Percentiles rank a stretch among this genome's conserved stretches.
These are phyloP conservation scores for Rhodotorula sp. DNA, from an alignment of 1,284 basidiomycete genomes.

Conservation along the genomic window DNA sequence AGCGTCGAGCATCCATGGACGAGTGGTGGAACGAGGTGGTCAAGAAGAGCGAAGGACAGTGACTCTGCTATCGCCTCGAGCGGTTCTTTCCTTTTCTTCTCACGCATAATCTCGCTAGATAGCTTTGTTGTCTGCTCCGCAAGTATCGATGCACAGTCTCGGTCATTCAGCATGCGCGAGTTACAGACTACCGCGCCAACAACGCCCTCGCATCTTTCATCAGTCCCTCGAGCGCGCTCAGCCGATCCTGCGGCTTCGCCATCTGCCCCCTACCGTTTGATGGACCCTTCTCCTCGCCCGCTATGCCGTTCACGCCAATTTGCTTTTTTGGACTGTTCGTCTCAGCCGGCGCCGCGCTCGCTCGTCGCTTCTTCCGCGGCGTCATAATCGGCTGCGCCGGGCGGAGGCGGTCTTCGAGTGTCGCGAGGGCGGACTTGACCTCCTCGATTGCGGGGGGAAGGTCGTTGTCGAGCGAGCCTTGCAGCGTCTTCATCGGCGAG, in stretches of 20 bases:
- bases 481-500: not conserved
- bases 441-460: not conserved
- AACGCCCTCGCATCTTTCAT: conserved; percentile 24
- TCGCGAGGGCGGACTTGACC: not conserved
- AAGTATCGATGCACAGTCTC: not conserved
- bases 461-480: not conserved
- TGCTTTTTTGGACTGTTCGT: conserved; percentile 21
- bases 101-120: not conserved
- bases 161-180: too few relatives aligned
- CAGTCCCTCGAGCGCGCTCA: conserved; percentile 21
- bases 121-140: not conserved
- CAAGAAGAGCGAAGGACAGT: conserved; percentile 3
- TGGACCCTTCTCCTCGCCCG: not conserved
- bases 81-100: not conserved
- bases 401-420: not conserved
- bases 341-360: conserved; percentile 6
- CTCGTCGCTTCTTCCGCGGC: conserved; percentile 30
- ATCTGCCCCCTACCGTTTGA: too few relatives aligned
- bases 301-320: not conserved
- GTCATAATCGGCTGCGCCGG: not conserved
- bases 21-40: conserved; percentile 27
- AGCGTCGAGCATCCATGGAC: conserved; percentile 14
- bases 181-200: not conserved
- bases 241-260: conserved; percentile 6
- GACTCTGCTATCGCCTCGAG: not conserved